These are phyloP conservation scores for Thielaviopsis punctulata DNA, from an alignment of 2,329 filamentous ascomycete species.

Conservation along the genomic window DNA sequence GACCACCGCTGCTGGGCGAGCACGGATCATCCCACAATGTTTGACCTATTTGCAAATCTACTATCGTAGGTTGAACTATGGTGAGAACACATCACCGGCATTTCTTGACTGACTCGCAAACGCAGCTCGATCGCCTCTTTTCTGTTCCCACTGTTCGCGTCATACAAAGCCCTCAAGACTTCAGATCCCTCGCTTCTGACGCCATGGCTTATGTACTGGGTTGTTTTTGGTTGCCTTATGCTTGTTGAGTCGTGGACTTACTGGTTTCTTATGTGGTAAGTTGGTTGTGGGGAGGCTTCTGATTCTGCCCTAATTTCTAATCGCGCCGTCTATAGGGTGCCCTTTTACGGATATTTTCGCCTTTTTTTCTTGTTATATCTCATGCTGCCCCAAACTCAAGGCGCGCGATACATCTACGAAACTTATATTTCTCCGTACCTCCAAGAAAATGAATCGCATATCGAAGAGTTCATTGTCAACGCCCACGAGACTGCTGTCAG, in stretches of 20 bases:
- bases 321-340: slow-evolving; percentile 48
- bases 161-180: slow-evolving; percentile 92
- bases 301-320: not conserved
- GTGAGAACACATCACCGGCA: not conserved
- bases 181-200: slow-evolving; percentile 76
- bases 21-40: not conserved
- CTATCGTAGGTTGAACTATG: not conserved
- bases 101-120: not conserved
- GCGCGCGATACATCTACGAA: slow-evolving; percentile 72
- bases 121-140: slow-evolving; percentile 68
- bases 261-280: slow-evolving; percentile 68
- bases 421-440: slow-evolving; percentile 78
- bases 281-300: slow-evolving; percentile 3
- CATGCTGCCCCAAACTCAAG: slow-evolving; percentile 93
- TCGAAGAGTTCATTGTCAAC: slow-evolving; percentile 76
- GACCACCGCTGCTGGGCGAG: not conserved
- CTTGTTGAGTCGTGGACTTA: slow-evolving; percentile 74
- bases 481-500: slow-evolving; percentile 62
- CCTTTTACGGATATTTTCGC: slow-evolving; percentile 86
- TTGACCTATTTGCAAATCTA: not conserved
- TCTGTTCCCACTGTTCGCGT: slow-evolving; percentile 88
- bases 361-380: slow-evolving; percentile 81
- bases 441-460: slow-evolving; percentile 66
- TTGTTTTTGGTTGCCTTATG: slow-evolving; percentile 67
- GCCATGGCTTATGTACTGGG: slow-evolving; percentile 99